Conservation (phyloP, 2,329 filamentous ascomycete species). For the Fusarium abutilonis region DNA sequence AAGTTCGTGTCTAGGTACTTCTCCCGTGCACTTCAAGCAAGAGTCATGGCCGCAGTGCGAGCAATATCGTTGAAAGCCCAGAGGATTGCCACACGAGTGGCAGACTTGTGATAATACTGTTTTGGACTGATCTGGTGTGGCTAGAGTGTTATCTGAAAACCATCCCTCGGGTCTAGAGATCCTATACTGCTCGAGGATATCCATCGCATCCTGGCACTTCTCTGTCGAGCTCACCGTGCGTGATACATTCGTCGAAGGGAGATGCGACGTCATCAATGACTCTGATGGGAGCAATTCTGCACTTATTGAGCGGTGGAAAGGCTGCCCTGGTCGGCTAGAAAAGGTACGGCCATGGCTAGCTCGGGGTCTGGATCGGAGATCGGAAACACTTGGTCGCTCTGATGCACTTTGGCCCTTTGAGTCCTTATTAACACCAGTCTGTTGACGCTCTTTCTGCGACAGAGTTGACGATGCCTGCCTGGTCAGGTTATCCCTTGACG, state of each 20-base stretch:
- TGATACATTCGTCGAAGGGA: slow-evolving; percentile 28
- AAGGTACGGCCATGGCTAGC: background rate
- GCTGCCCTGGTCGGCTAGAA: background rate
- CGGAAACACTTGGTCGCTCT: slow-evolving; percentile 21
- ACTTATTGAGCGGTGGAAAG: slow-evolving; percentile 2
- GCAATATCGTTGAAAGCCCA: slow-evolving; percentile 54
- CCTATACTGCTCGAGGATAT: slow-evolving; percentile 59
- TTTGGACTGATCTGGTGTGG: slow-evolving; percentile 8
- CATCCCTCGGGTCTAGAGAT: slow-evolving; percentile 58
- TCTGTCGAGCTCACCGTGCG: slow-evolving; percentile 49
- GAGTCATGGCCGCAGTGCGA: slow-evolving; percentile 61
- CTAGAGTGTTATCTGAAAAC: slow-evolving; percentile 55
- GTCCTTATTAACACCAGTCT: background rate
- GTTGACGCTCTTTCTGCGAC: slow-evolving; percentile 21
- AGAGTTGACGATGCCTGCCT: slow-evolving; percentile 34
- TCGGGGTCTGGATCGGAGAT: slow-evolving; percentile 14
- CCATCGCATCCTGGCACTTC: slow-evolving; percentile 55
- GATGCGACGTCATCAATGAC: slow-evolving; percentile 5
- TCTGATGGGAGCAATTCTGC: slow-evolving; percentile 11
- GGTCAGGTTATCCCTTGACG: slow-evolving; percentile 41
- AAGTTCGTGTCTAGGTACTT: slow-evolving; percentile 41
- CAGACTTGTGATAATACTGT: slow-evolving; percentile 54
- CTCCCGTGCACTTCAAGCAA: slow-evolving; percentile 58
- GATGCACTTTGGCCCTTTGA: slow-evolving; percentile 6
- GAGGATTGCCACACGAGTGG: slow-evolving; percentile 59